phyloP scores from a whole-genome alignment of 2,329 filamentous ascomycete species.

The Sphaerulina populicola region DNA sequence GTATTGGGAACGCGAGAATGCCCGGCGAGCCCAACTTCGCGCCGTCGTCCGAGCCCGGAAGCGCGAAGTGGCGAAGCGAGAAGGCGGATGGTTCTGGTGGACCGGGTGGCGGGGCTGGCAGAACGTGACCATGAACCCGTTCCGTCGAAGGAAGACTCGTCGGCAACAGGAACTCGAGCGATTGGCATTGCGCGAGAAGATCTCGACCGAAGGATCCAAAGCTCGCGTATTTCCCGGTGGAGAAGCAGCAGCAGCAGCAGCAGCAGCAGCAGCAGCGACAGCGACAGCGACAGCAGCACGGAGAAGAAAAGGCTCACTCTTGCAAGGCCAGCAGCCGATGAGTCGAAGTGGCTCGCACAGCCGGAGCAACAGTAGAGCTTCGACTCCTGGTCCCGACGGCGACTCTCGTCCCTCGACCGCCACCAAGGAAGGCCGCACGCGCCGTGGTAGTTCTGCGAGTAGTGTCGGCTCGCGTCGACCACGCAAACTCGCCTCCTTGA shows the following conservation, averaged over 20 bases:
- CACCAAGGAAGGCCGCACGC: constrained; percentile 14
- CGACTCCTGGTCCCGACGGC: constrained; percentile 22
- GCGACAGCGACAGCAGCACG: no score
- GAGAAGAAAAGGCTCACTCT: constrained; percentile 13
- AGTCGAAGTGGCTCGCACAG: constrained; percentile 15
- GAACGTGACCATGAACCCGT: constrained; percentile 25
- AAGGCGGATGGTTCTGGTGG: constrained; percentile 79
- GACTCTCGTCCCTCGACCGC: constrained; percentile 8
- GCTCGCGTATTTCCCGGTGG: not conserved
- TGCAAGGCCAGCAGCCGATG: constrained; percentile 20
- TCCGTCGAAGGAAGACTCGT: constrained; percentile 23
- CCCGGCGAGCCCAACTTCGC: constrained; percentile 67
- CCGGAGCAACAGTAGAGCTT: constrained; percentile 21
- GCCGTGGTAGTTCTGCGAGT: constrained; percentile 22
- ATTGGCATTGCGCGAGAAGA: constrained; percentile 25
- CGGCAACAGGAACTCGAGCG: constrained; percentile 27
- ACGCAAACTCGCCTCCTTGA: constrained; percentile 14
- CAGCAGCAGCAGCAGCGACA: no score
- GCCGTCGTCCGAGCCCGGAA: constrained; percentile 61
- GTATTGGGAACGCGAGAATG: constrained; percentile 96
- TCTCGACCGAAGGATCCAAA: constrained; percentile 14
- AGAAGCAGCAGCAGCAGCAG: not conserved
- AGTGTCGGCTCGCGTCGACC: constrained; percentile 18
- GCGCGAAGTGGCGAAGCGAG: constrained; percentile 57
- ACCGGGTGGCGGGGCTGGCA: constrained; percentile 58